Conservation (phyloP, 2,329 filamentous ascomycete genomes). For the Sarocladiaceae sp. region DNA sequence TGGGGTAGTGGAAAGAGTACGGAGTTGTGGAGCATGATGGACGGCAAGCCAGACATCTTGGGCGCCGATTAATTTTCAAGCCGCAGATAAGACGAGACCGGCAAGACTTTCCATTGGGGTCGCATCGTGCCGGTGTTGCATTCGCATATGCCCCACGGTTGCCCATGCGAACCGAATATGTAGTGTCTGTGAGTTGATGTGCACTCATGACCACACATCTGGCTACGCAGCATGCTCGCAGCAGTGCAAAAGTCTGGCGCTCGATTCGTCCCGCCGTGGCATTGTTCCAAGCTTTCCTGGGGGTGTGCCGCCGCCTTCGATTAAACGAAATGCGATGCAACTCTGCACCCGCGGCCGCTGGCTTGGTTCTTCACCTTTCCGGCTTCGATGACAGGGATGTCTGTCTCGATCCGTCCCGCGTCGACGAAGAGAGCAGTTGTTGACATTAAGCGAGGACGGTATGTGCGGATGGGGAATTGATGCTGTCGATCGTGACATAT, state of each 20-base stretch:
- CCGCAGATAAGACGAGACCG: too few relatives aligned
- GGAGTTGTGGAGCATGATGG: too few relatives aligned
- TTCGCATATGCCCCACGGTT: too few relatives aligned
- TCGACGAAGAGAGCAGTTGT: background rate
- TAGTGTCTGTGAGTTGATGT: background rate
- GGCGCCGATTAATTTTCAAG: too few relatives aligned
- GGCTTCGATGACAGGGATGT: background rate
- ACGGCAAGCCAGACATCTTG: too few relatives aligned
- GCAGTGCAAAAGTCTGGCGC: background rate
- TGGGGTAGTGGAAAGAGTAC: too few relatives aligned
- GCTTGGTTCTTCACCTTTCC: background rate
- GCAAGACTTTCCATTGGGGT: too few relatives aligned
- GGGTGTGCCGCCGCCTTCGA: background rate
- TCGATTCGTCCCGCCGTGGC: background rate
- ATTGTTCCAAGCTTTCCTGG: background rate
- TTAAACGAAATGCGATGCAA: background rate
- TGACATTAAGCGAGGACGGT: background rate
- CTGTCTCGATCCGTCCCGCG: slow-evolving; percentile 3
- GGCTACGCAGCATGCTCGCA: too few relatives aligned
- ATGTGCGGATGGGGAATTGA: background rate
- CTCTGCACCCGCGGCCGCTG: background rate
- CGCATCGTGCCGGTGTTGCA: too few relatives aligned
- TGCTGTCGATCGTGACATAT: background rate
- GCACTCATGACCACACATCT: too few relatives aligned
- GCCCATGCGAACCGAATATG: too few relatives aligned